Evolutionary conservation across 768 basidiomycete species (phyloP), one percentile per base, ranked within the genome.

Genomic region (Termitomyces sp.): DNA sequence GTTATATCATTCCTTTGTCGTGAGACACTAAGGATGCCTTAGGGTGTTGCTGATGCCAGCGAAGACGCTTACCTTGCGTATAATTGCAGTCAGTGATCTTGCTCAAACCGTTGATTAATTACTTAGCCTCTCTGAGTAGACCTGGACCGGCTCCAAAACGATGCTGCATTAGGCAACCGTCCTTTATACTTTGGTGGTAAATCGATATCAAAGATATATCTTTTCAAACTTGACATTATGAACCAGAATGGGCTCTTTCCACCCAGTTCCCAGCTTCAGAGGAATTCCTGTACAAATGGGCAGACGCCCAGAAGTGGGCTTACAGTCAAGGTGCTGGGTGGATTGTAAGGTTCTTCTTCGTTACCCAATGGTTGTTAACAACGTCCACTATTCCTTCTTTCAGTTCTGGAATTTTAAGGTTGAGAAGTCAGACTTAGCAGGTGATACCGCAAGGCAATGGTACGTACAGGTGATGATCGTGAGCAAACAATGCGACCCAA

Each of bases 361-460:
- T 24, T 45, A 1, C 22, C 9, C 2, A 15, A 42, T 31, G 11
- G 13, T 33, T 31, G 22, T 51, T 15, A 6, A 60, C 22, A 47
- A 16, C 30, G n/a, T 33, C n/a, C 42, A 12, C 31, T 33, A 3
- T 31, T 34, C 51, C 58, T 6, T 44, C n/a, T 20, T 48, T 11
- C 27, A 76, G 75, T 76, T 76, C 63, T 91, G 88, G 88, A 89
- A 83, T 70, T 90, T 91, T 76, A 88, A 86, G 65, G 76, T 85
- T 6, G 89, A 91, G 69, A 79, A 71, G 41, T 86, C 85, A 2
- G 55, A 57, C 1, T 58, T 72, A 30, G 81, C 82, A 4, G 84
- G 81, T 7, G 76, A 77, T 61, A 69, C 78, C n/a, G 78, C 80
- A 30, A 74, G 86, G 15, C 81, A 89, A 72, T 89, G 89, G 88